Conservation (phyloP, 306 rosid species). For the Acmispon strigosus region DNA sequence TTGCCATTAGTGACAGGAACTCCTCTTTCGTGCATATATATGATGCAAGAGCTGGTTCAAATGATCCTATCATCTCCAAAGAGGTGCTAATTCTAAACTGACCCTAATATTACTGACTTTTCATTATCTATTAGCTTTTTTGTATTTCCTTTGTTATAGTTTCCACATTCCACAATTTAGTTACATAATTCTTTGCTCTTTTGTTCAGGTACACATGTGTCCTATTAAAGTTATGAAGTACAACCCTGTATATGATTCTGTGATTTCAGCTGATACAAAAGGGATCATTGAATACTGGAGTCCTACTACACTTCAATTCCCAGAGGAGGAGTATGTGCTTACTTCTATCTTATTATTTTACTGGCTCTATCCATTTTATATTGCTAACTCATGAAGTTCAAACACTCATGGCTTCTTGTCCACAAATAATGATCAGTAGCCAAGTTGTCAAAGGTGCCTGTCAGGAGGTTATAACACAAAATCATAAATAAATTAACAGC, state of each 20-base stretch:
- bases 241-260: slow-evolving; percentile 63
- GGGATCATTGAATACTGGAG: slow-evolving; percentile 92
- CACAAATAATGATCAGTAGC: neutral
- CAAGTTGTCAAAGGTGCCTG: too few species aligned
- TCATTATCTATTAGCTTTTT: neutral
- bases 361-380: neutral
- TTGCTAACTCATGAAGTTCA: neutral
- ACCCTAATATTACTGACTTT: neutral
- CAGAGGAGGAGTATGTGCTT: slow-evolving; percentile 66
- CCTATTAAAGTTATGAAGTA: slow-evolving; percentile 88
- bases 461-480: too few species aligned
- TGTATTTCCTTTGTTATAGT: neutral
- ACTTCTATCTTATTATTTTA: slow-evolving; percentile 9
- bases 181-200: slow-evolving; percentile 16
- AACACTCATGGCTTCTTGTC: neutral
- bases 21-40: slow-evolving; percentile 77
- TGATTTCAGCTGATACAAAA: slow-evolving; percentile 75
- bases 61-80: slow-evolving; percentile 74
- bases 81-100: slow-evolving; percentile 46
- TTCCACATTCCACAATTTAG: neutral
- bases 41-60: slow-evolving; percentile 86
- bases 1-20: slow-evolving; percentile 75
- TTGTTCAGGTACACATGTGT: slow-evolving; percentile 60
- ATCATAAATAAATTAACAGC: neutral
- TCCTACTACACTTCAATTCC: slow-evolving; percentile 69